A percentile compares a stretch with the other conserved stretches of the same genome.
These are phyloP conservation scores for Fusarium piperis DNA, from an alignment of 2,329 filamentous ascomycete species.

Conservation along the genomic window DNA sequence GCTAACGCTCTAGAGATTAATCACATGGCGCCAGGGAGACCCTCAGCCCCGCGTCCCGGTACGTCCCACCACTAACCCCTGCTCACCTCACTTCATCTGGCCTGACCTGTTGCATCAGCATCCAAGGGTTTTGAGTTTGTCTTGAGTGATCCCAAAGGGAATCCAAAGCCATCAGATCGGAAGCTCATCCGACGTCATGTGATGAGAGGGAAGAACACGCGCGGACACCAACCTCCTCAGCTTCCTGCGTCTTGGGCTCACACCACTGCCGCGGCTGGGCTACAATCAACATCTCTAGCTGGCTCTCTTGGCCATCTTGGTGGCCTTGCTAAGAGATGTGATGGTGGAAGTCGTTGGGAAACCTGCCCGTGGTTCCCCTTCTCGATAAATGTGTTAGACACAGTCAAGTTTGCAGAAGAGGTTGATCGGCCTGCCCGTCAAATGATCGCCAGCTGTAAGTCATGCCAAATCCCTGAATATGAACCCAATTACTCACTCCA, in stretches of 20 bases:
- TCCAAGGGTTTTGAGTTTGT: conserved; percentile 43
- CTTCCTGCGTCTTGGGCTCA: neutral
- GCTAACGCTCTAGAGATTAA: neutral
- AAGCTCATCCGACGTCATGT: conserved; percentile 43
- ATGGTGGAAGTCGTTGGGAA: neutral
- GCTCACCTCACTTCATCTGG: neutral
- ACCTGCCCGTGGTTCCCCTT: neutral
- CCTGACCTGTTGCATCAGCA: neutral
- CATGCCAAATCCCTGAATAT: too few relatives aligned
- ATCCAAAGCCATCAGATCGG: conserved; percentile 34
- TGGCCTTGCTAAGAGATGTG: neutral
- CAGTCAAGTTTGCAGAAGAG: neutral
- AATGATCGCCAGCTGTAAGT: neutral
- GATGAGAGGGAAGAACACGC: conserved; percentile 42
- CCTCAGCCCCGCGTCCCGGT: neutral
- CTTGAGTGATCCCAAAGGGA: conserved; percentile 34
- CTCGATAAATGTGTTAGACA: neutral
- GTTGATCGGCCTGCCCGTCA: neutral
- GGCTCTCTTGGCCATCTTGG: neutral
- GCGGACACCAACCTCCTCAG: neutral
- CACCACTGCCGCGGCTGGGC: neutral
- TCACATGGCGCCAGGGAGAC: neutral
- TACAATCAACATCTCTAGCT: neutral
- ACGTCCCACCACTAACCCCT: neutral
- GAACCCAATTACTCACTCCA: neutral